Base-by-base conservation (phyloP, 345 rosid species). In the Odontarrhena argentea region DNA sequence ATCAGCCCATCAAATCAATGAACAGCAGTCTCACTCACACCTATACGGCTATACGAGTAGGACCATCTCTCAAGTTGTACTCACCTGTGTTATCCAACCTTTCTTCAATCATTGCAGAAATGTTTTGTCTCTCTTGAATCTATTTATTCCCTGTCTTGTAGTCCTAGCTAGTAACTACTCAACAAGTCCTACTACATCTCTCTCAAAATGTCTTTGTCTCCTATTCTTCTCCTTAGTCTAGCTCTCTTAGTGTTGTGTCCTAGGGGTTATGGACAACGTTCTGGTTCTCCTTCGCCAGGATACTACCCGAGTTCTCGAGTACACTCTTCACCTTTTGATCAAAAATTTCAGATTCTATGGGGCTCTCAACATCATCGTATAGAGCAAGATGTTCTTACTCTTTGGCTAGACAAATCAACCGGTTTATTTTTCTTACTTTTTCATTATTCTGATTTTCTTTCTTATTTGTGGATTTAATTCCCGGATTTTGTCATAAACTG, bases 271-370 rank as follows among this genome's bases (percentile, higher is more conserved):
- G 84, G 78, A 50, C 88, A 84, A 36, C 61, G 74, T 43, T 88
- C 87, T 50, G 94, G 74, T 43, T 88, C 87, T 54, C 96, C 98
- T 65, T 86, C 92, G 1, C 97, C 97, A 0, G 98, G 98, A 53
- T 93, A 82, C 78, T 66, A 68, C 56, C 98, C 98, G 0, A 80
- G 94, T 66, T 85, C 92, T 49, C 71, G 48, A 54, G 54, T 85
- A 9, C 49, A 57, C 1, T 68, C 92, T 9, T 30, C 89, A 2
- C 69, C 71, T 9, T 93, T 93, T 57, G 60, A 75, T 45, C 85
- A 80, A 67, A 86, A 74, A 6, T 88, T 70, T 41, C 79, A 77
- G n/a, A 88, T 78, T 61, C 78, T 78, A 8, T 93, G 98, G 98
- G 94, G 97, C 35, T 84, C 92, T 62, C 94, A 80, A 65, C 98